Conservation (phyloP, 2,329 filamentous ascomycete species). For the Alternaria brassicae region DNA sequence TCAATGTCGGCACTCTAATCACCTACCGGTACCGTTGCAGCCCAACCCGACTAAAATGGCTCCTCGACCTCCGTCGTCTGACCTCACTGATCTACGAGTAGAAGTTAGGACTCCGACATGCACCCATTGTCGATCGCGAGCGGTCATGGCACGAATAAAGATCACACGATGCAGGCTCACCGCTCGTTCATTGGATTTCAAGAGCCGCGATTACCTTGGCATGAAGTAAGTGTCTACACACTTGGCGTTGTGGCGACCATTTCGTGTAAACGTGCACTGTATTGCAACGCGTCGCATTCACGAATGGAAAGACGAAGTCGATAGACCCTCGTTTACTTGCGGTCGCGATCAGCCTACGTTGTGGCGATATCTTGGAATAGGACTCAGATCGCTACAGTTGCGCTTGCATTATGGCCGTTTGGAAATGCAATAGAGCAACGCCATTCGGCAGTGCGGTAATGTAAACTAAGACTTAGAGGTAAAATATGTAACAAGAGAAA, state of each 20-base stretch:
- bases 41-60: neutral
- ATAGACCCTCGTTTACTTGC: no score
- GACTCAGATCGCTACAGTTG: neutral
- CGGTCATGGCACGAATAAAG: neutral
- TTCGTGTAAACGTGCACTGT: no score
- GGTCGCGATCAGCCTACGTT: no score
- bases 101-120: neutral
- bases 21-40: no score
- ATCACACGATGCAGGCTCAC: conserved; percentile 3
- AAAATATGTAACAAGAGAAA: neutral
- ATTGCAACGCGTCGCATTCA: no score
- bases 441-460: neutral
- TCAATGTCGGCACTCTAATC: conserved; percentile 8
- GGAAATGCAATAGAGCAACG: neutral
- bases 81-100: neutral
- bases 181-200: conserved; percentile 1
- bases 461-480: neutral
- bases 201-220: neutral
- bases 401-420: neutral
- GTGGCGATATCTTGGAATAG: neutral
- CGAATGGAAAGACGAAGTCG: no score
- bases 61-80: conserved; percentile 4
- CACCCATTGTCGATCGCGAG: neutral
- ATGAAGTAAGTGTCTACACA: neutral
- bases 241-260: neutral